Base-by-base conservation (phyloP, 2,329 filamentous ascomycete species). In the Arthrocladium fulminans region DNA sequence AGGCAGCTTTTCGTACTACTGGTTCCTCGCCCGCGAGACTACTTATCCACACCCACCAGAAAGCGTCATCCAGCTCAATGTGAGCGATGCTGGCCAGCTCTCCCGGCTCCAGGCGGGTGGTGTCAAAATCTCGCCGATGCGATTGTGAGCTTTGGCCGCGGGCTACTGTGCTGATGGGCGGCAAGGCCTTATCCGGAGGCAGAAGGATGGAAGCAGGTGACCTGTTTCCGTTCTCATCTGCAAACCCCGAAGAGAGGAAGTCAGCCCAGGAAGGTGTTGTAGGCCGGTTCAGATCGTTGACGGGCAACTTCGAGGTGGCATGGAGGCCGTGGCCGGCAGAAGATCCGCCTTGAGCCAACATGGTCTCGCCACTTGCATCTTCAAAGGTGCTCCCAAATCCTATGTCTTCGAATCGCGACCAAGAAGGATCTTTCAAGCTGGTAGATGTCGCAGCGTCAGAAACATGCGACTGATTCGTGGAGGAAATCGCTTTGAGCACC, bases 1-100 rank as follows among this genome's bases (percentile, higher is more conserved):
- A 98, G 0, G 89, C 88, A 4, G 89, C 84, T 64, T 98, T 98
- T 52, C 92, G 81, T 40, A 83, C 77, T 0, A 81, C 68, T 0
- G 89, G 86, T 68, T 98, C 92, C 61, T 98, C 92, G 0, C 82
- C 85, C 1, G 90, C 88, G 60, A 98, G 71, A 73, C 90, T 97
- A 58, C 81, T 94, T 76, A 98, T 97, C 92, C 92, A 98, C 3
- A 97, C 92, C 90, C 92, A 97, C 92, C 92, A 98, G 66, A 98
- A 98, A 1, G 88, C 84, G 64, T 97, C 90, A 59, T 98, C 92
- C 3, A 98, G 74, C 54, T 92, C 83, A 49, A 97, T 79, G 30
- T 77, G 77, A 20, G 79, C 85, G 61, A 98, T 95, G 63, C 88
- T 97, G 24, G 92, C 92, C 49, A 98, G 75, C 73, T 98, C 92